Base-by-base conservation (phyloP, 2,329 filamentous ascomycete genomes). In the Colletotrichum godetiae region DNA sequence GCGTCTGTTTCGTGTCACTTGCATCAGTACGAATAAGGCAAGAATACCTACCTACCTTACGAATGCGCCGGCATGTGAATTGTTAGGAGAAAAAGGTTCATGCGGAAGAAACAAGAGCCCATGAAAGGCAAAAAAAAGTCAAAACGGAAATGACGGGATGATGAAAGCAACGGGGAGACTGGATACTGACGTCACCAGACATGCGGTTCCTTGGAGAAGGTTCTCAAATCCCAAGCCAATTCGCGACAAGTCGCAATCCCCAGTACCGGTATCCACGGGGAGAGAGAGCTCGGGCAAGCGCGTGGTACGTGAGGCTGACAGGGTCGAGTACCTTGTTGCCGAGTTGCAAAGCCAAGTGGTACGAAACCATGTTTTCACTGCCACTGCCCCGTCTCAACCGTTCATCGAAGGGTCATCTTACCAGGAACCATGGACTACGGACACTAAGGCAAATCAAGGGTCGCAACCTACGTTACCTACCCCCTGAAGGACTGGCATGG, bases 71-170 rank as follows among this genome's bases (percentile, higher is more conserved):
- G 55, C 66, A 73, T 73, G 70, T 73, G 66, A 73, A 69, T 55
- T 69, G 66, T 29, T 46, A 73, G 59, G 33, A 55, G 53, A 13
- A 49, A 60, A 69, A 35, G n/a, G 57, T 29, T 58, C 37, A 69
- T 69, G 70, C 66, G 46, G 35, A 37, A 69, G 42, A 42, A 55
- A 22, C 27, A 64, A 27, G 31, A 73, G 33, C 60, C 67, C 59
- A 64, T 49, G 55, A 65, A 59, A 56, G 35, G 33, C 11, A 33
- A 29, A 49, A 29, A 49, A 60, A 60, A 52, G 24, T 33, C 66
- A 69, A 69, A 67, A 77, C 74, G 76, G 72, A 78, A 77, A 80
- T 81, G 80, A 78, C 78, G 78, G 75, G 76, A 76, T 61, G 77
- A 75, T 61, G 77, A 75, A 77, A 63, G 61, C 31, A 35, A n/a